These are phyloP conservation scores for Xylaria intraflava DNA, from an alignment of 495 filamentous ascomycete species.

Conservation along the genomic window DNA sequence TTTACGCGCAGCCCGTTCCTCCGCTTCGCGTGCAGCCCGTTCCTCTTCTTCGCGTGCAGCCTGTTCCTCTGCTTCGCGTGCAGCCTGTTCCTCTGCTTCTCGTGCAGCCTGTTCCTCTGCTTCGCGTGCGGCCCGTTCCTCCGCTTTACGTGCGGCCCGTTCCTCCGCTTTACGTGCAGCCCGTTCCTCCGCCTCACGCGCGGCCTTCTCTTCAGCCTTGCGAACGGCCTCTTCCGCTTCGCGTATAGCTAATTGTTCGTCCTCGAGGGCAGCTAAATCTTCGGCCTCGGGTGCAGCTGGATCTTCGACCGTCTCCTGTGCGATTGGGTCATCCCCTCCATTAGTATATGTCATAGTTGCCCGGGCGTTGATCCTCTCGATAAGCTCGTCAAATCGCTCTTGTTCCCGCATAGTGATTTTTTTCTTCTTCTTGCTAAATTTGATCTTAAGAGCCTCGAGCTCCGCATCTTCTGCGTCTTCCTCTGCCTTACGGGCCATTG, in stretches of 20 bases:
- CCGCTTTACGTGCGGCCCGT: too few relatives aligned
- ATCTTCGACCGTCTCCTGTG: too few relatives aligned
- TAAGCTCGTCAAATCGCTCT: background rate
- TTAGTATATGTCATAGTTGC: too few relatives aligned
- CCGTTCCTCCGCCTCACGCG: slow-evolving; percentile 8
- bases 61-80: slow-evolving; percentile 8
- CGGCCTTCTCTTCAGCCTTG: slow-evolving; percentile 17
- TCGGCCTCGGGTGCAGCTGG: slow-evolving; percentile 22
- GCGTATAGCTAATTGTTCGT: background rate
- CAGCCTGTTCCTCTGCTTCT: slow-evolving; percentile 17
- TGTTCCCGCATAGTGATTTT: background rate
- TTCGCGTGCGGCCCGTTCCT: too few relatives aligned
- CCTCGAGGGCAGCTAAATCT: slow-evolving; percentile 13
- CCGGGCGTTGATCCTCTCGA: background rate
- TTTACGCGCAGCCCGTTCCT: slow-evolving; percentile 32
- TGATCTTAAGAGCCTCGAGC: slow-evolving; percentile 9
- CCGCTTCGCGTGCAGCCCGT: slow-evolving; percentile 22
- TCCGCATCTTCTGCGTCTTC: slow-evolving; percentile 12
- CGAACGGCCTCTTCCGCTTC: background rate
- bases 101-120: too few relatives aligned
- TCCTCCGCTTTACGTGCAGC: slow-evolving; percentile 24
- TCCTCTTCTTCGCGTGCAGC: too few relatives aligned
- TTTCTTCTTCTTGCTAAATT: background rate
- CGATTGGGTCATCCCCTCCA: too few relatives aligned
- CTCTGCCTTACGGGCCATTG: slow-evolving; percentile 19